Conservation (phyloP, 352 stramenopile genomes). For the Phytophthora sp. region DNA sequence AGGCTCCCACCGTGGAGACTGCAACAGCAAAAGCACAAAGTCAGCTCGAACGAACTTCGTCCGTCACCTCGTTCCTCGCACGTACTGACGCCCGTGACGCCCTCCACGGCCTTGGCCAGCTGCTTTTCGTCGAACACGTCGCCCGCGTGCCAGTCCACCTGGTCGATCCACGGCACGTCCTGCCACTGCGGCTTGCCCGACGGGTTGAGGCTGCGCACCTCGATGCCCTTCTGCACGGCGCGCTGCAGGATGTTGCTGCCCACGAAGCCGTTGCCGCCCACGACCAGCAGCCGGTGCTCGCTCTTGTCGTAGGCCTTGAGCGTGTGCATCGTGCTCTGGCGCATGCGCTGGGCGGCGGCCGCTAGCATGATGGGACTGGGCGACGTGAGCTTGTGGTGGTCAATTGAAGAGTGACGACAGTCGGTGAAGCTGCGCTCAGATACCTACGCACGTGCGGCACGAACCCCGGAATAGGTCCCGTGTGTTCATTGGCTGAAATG, state of each 20-base stretch:
- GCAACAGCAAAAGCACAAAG: conserved; percentile 1
- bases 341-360: conserved; percentile 26
- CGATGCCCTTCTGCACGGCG: conserved; percentile 86
- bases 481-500: too few species aligned
- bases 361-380: conserved; percentile 8
- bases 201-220: conserved; percentile 86
- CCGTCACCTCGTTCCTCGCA: conserved; percentile 5
- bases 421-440: background rate
- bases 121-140: conserved; percentile 82
- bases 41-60: background rate
- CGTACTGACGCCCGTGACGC: conserved; percentile 83
- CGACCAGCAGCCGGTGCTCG: conserved; percentile 82
- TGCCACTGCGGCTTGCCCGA: conserved; percentile 84
- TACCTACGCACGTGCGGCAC: conserved; percentile 3
- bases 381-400: conserved; percentile 3
- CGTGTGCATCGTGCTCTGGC: conserved; percentile 29
- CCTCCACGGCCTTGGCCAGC: conserved; percentile 70
- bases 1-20: conserved; percentile 90
- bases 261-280: conserved; percentile 91
- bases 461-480: conserved; percentile 9
- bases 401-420: conserved; percentile 31
- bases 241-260: conserved; percentile 91
- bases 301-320: conserved; percentile 65
- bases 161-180: conserved; percentile 80
- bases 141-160: conserved; percentile 89